phyloP scores from a whole-genome alignment of 169 alveolate species.

The Cryptosporidium ubiquitum region DNA sequence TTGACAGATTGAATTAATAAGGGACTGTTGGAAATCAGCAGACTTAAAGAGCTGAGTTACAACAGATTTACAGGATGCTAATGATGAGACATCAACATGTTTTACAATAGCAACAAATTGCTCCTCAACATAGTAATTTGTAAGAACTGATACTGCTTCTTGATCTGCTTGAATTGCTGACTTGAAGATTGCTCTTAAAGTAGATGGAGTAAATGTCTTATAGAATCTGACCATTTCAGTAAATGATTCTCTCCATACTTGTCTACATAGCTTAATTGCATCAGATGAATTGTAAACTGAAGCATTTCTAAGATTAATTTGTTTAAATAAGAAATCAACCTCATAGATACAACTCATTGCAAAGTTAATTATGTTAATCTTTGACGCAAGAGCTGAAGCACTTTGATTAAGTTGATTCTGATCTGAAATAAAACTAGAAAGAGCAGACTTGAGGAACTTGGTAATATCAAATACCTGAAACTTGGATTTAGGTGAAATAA shows the following conservation, averaged over 20 bases:
- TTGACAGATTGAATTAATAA: conserved; percentile 25
- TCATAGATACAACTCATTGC: conserved; percentile 73
- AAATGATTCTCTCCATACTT: conserved; percentile 64
- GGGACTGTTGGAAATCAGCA: conserved; percentile 51
- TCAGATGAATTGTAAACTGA: conserved; percentile 39
- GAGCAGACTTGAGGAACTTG: conserved; percentile 10
- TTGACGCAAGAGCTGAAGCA: neutral
- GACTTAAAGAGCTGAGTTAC: conserved; percentile 54
- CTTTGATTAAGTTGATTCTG: neutral
- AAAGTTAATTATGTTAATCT: conserved; percentile 33
- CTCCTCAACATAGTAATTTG: conserved; percentile 67
- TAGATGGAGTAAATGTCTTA: conserved; percentile 50
- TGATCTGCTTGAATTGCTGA: conserved; percentile 48
- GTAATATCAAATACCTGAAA: neutral
- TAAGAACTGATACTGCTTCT: conserved; percentile 38
- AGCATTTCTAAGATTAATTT: neutral
- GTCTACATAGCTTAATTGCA: conserved; percentile 63
- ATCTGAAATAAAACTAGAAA: neutral
- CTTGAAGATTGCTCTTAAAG: conserved; percentile 58
- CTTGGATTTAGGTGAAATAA: neutral
- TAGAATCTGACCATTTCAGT: conserved; percentile 55
- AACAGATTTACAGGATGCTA: conserved; percentile 31
- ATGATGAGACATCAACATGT: conserved; percentile 23
- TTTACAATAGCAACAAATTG: conserved; percentile 32
- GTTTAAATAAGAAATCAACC: conserved; percentile 22